Evolutionary conservation across 495 filamentous ascomycete genomes (phyloP), one percentile per base, ranked within the genome.

Genomic region (Copromyces sp.): DNA sequence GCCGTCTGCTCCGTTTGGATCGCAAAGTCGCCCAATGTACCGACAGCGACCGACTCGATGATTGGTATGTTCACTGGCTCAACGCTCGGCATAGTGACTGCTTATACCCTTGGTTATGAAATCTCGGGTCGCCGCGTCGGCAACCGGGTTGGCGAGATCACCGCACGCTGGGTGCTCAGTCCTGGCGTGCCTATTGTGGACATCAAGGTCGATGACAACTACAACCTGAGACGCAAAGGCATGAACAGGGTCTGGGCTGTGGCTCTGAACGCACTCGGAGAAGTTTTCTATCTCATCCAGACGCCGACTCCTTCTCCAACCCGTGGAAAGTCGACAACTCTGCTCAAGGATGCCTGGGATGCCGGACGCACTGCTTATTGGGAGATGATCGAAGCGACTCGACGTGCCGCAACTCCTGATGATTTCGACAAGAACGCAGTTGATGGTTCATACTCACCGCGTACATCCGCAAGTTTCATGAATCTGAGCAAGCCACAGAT

Each of bases 151-250:
- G 94, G 93, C 6, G 91, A 94, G 72, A 84, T 94, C 59, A 95
- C 93, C 37, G 91, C 92, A 70, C 90, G 89, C 74, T 98, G 94
- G 94, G 89, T 92, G 32, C 84, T 99, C 35, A 92, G 93, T 74
- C 96, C 95, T 3, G 95, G 95, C 53, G 93, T 99, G 6, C 95
- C 95, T 6, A 94, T 99, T 61, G 88, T 98, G 42, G 88, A 89
- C 16, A 90, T 99, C 73, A 88, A 89, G 41, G 91, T 97, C 5
- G 96, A 98, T 76, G 92, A 97, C 38, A 87, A 87, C 39, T 94
- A 91, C 78, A 92, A 88, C 35, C 75, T 85, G 20, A 88, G 88
- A 74, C 89, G 94, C 37, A 87, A 91, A 75, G 83, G 86, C 11
- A 84, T 89, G 61, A 86, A 88, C 29, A 90, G 93, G 38, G 87